Evolutionary conservation across 2,329 filamentous ascomycete genomes (phyloP).

Genomic region (Cladosporium sp.): DNA sequence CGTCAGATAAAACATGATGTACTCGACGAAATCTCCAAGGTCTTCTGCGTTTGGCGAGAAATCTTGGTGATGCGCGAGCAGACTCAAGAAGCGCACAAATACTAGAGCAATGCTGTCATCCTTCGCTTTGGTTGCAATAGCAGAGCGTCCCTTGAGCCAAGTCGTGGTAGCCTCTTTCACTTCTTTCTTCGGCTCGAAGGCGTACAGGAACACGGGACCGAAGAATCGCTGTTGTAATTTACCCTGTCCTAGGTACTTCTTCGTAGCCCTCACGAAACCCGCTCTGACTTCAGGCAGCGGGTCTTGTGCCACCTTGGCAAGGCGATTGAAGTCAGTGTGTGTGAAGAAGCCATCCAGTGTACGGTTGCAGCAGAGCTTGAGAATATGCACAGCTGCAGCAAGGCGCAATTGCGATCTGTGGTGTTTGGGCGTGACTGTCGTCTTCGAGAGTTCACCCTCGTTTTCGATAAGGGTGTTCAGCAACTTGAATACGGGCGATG

Average conservation of each 20-base stretch:
- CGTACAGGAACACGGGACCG: slow-evolving; percentile 81
- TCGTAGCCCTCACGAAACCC: slow-evolving; percentile 77
- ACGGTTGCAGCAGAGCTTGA: slow-evolving; percentile 79
- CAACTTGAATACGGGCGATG: slow-evolving; percentile 69
- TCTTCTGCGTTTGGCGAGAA: slow-evolving; percentile 65
- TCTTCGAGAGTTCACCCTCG: slow-evolving; percentile 75
- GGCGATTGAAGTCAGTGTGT: slow-evolving; percentile 70
- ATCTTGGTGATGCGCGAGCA: slow-evolving; percentile 92
- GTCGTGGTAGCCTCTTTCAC: slow-evolving; percentile 74
- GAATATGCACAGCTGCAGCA: slow-evolving; percentile 68
- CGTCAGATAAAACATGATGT: slow-evolving; percentile 83
- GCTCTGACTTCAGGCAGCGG: slow-evolving; percentile 67
- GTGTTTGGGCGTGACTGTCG: slow-evolving; percentile 63
- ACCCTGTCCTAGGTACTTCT: slow-evolving; percentile 78
- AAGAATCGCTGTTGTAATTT: slow-evolving; percentile 75
- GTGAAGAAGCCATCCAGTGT: slow-evolving; percentile 71
- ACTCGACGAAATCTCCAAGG: slow-evolving; percentile 76
- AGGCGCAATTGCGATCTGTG: slow-evolving; percentile 81
- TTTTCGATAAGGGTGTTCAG: slow-evolving; percentile 71
- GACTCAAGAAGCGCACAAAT: slow-evolving; percentile 76
- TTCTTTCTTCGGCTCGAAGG: slow-evolving; percentile 76
- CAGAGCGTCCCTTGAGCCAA: slow-evolving; percentile 80
- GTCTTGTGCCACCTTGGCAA: slow-evolving; percentile 81
- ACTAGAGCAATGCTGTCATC: slow-evolving; percentile 69
- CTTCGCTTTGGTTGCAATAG: slow-evolving; percentile 54